These are phyloP conservation scores for Ricinus communis DNA, from an alignment of 345 rosid genomes.

Conservation along the genomic window DNA sequence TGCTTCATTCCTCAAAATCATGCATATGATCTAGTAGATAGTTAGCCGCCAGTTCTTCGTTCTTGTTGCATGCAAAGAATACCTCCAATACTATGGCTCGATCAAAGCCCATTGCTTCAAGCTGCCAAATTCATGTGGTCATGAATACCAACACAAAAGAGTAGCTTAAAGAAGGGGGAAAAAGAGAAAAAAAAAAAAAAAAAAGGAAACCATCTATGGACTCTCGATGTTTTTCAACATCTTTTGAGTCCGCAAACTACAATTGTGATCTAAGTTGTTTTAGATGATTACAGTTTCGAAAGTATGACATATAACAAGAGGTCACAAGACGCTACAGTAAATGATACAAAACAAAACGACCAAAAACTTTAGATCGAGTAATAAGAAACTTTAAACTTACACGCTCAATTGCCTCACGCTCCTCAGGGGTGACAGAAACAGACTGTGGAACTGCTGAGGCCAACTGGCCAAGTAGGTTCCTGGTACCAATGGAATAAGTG, in stretches of 20 bases:
- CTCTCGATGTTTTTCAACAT: no score
- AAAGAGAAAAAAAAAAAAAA: neutral
- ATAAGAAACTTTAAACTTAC: constrained; percentile 34
- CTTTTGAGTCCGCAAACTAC: no score
- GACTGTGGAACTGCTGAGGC: constrained; percentile 80
- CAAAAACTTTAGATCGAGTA: neutral
- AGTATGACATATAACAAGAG: no score
- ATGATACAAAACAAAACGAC: no score
- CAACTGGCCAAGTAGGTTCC: constrained; percentile 65
- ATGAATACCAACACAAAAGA: neutral
- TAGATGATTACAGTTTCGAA: no score
- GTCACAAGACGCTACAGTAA: neutral
- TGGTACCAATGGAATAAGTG: constrained; percentile 15
- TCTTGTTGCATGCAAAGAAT: constrained; percentile 89
- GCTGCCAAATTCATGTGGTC: constrained; percentile 35
- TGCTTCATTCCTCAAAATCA: constrained; percentile 55
- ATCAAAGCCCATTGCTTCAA: constrained; percentile 90
- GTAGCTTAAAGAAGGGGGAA: neutral
- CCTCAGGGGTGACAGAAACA: constrained; percentile 78
- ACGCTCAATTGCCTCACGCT: constrained; percentile 87
- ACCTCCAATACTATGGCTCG: constrained; percentile 72
- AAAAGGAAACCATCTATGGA: no score
- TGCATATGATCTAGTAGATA: constrained; percentile 85
- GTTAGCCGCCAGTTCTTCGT: constrained; percentile 94
- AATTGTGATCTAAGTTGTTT: no score